Evolutionary conservation across 169 alveolate species (phyloP), one percentile per base, ranked within the genome.

Genomic region (Theileria luwenshuni): DNA sequence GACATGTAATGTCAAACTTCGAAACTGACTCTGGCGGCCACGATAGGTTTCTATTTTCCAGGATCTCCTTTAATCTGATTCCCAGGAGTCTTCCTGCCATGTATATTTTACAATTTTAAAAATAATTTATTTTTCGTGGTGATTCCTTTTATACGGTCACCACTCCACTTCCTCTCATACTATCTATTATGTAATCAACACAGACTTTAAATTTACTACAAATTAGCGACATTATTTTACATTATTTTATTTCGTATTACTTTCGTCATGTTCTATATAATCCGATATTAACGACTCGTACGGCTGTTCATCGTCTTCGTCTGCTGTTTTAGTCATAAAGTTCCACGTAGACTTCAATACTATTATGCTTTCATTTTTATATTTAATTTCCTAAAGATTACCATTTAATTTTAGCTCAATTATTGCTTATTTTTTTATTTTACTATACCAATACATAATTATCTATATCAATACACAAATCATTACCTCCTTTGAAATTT

Each of bases 1-100:
- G 56, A 74, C 75, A 79, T 41, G 76, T 70, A 56, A 79, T 19
- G 25, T 73, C 77, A 45, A n/a, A 41, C 25, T 79, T 64, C 21
- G 76, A 45, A 32, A 28, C 12, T 12, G 77, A 73, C 30, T 68
- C 69, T 38, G 87, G 87, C 27, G 87, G 87, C 87, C 87, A 79
- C 15, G 12, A 68, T 19, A 79, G 51, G 47, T 49, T 27, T 71
- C 70, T 74, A 19, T 61, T 75, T 43, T 62, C 87, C 8, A 54
- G 27, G 28, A 79, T 32, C 41, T 64, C 10, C 70, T 38, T 27
- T 38, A 79, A 54, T n/a, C 87, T 75, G 19, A 27, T 15, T 6
- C 28, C 59, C 56, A 79, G 33, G 17, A 71, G 41, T 23, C 67
- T 79, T 42, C n/a, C 56, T 17, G 83, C 21, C 87, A 79, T 79